Conservation (phyloP, 1,139 yeast genomes). For the Debaryomyces coudertii region DNA sequence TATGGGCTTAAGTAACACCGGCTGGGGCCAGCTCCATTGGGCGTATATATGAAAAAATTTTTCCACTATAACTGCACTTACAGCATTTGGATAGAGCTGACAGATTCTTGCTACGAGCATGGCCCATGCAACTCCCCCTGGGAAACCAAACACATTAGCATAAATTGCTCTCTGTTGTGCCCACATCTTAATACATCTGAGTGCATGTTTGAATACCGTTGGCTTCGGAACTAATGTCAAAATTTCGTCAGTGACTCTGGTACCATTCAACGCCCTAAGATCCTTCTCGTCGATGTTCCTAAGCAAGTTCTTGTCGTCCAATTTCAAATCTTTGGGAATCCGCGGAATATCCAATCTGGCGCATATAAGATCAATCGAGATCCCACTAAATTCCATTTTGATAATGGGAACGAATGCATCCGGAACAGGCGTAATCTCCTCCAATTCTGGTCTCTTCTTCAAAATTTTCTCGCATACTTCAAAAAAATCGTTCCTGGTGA, state of each 20-base stretch:
- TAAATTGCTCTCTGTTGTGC: constrained; percentile 94
- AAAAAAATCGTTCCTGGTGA: constrained; percentile 87
- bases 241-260: constrained; percentile 96
- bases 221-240: constrained; percentile 88
- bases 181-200: constrained; percentile 93
- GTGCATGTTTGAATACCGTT: constrained; percentile 87
- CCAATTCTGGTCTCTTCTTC: constrained; percentile 73
- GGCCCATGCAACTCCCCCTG: constrained; percentile 99
- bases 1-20: constrained; percentile 85
- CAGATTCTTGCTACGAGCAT: constrained; percentile 97
- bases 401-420: constrained; percentile 97
- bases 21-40: constrained; percentile 99
- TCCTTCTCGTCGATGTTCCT: constrained; percentile 90
- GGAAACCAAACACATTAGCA: constrained; percentile 94
- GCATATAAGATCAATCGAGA: constrained; percentile 85
- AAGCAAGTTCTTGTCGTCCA: constrained; percentile 82
- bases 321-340: constrained; percentile 71
- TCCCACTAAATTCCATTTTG: constrained; percentile 82
- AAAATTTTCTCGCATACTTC: constrained; percentile 71
- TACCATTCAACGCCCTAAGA: constrained; percentile 86
- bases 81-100: constrained; percentile 94
- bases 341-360: constrained; percentile 82
- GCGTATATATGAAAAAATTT: constrained; percentile 85
- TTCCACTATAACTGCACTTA: constrained; percentile 84
- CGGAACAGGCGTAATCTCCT: constrained; percentile 90